Evolutionary conservation across 2,329 filamentous ascomycete genomes (phyloP), one percentile per base, ranked within the genome.

Genomic region (Raffaelea deltoideospora): DNA sequence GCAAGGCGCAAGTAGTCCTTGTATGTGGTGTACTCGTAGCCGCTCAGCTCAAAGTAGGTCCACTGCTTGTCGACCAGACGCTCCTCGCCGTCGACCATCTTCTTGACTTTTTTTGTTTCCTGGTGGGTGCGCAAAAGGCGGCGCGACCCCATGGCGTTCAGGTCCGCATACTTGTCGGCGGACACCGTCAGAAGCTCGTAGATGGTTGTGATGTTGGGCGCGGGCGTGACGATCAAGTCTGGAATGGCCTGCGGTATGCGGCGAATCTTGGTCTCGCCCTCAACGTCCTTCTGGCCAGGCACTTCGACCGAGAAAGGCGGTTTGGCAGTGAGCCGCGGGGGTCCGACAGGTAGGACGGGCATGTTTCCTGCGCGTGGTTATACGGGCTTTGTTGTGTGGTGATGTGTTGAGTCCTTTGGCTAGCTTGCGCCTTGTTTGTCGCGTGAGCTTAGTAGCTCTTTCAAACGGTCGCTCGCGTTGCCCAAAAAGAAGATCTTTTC

Each of bases 101-200:
- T 90, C 72, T 88, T 90, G 55, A 92, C 64, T 67, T 85, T 88
- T 67, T 88, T 92, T 50, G 74, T 81, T 61, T 92, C 84, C 47
- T 77, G 69, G 56, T 90, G 83, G 26, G 76, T 79, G 57, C 79
- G 71, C 57, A 92, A 60, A 41, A 90, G 67, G 54, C 72, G 77
- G 45, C 84, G 76, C 47, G 72, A 76, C 43, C 80, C 84, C 46
- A 82, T 60, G 40, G 68, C 69, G 54, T 76, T 76, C 39, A 67
- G 61, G 49, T 79, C 75, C 47, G 75, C 76, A 52, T 65, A 79
- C 51, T 75, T 69, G 38, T 63, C 68, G 33, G 79, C 76, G 41
- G 76, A 74, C 45, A 69, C 67, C 49, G 67, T 70, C 49, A 92
- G 65, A 47, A 88, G 73, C 51, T 92, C 84, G 60, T 76, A 86